Base-by-base conservation (phyloP, 2,329 filamentous ascomycete genomes). In the Arthroderma sp. region DNA sequence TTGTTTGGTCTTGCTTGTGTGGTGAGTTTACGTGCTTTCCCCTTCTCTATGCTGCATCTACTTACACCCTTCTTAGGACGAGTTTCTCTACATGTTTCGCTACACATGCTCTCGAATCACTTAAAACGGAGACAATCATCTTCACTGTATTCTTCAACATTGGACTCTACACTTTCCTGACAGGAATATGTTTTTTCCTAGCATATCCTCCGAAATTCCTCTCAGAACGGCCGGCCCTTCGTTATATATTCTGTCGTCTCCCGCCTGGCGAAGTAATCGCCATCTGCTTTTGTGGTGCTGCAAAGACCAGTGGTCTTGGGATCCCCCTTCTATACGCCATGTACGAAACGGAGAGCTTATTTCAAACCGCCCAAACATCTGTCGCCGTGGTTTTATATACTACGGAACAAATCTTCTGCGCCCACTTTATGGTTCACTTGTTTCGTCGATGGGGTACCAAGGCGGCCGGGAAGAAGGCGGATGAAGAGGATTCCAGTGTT, bases 281-380 rank as follows among this genome's bases (percentile, higher is more conserved):
- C 0, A 80, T 87, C 13, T 87, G 84, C 63, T 88, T 88, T 68
- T 87, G 84, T 64, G 83, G 82, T 25, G 84, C 85, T 0, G 85
- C 85, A 13, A 89, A 89, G 70, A 87, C 85, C 2, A 84, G 84
- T 1, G 83, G 81, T 2, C 74, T 88, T 58, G 84, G 85, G 0
- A 85, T 88, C 6, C 85, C 85, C 0, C 67, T 88, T 28, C 77
- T 81, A 54, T 80, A 81, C 33, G 80, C 85, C 59, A 87, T 88
- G 80, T 88, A 68, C 65, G 56, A 63, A 2, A 65, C 65, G 1
- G 56, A 71, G 28, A 67, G 70, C 55, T 59, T 72, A 4, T 68
- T 64, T 33, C 62, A 65, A 25, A 70, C 71, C 58, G 68, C 70
- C 2, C 71, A 68, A 55, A 70, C 68, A 1, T 72, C 70, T 0